Base-by-base conservation (phyloP, 345 rosid genomes). In the Noccaea caerulescens region DNA sequence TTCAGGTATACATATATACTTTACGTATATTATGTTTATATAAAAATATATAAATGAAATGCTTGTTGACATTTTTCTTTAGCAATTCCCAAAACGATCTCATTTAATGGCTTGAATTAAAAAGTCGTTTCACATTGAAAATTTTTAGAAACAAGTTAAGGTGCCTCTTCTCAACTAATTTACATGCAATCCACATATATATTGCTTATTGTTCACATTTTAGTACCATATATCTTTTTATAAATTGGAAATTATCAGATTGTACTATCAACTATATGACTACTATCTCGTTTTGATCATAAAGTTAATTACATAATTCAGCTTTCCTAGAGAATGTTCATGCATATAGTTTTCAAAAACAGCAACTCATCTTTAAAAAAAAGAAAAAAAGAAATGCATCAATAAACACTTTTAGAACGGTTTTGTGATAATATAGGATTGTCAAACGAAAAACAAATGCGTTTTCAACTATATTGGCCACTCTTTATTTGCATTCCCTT, bases 1-100 rank as follows among this genome's bases (percentile, higher is more conserved):
- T 85, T 86, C 72, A 80, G 92, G 94, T 86, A 83, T 69, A 68
- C 25, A 18, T 62, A 39, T 11, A 64, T 38, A 46, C 20, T 49
- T 44, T 27, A 53, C 5, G 33, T 10, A 43, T 20, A 18, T 23
- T 8, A 5, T 61, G 5, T 33, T 4, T 8, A 27, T 18, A 46
- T 47, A 2, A 16, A 13, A 13, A 42, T 57, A 32, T 41, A 30
- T 51, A 41, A 9, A 58, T 58, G 43, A 38, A 10, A 38, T 65
- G 53, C 27, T 56, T 57, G 63, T 72, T 72, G 66, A 65, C 66
- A 49, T 66, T 73, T 73, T 73, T 73, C 53, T 27, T 66, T 56
- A 43, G 64, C 8, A 46, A 64, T 51, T 3, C 69, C 2, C 10
- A 55, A 44, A 36, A 47, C 66, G 37, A 64, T 64, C 65, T 8